phyloP scores from a whole-genome alignment of 2,329 filamentous ascomycete species.

The Dactylellina haptotyla region DNA sequence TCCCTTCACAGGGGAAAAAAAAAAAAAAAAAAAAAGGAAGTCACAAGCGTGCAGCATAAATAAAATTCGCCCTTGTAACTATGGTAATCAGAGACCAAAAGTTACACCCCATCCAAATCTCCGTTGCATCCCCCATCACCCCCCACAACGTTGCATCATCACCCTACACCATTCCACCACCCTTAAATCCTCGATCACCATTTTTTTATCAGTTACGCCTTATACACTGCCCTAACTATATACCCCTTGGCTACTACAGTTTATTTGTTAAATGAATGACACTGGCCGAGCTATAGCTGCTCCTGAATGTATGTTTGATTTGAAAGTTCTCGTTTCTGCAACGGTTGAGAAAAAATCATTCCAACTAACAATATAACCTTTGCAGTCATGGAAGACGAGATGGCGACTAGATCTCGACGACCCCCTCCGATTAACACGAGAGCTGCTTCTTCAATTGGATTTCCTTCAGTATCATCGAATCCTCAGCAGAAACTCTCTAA shows the following conservation, averaged over 20 bases:
- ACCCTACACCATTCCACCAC: not conserved
- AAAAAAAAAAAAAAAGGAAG: too few relatives aligned
- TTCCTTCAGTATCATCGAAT: not conserved
- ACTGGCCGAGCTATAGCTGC: slow-evolving; percentile 9
- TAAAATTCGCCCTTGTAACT: not conserved
- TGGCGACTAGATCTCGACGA: slow-evolving; percentile 6
- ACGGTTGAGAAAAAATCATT: too few relatives aligned
- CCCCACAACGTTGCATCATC: not conserved
- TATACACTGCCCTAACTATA: not conserved
- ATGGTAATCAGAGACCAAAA: not conserved
- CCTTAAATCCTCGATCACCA: not conserved
- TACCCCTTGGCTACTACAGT: not conserved
- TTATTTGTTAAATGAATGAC: not conserved
- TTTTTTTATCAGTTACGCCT: not conserved
- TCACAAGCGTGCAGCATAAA: not conserved
- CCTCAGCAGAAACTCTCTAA: not conserved
- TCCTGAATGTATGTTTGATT: slow-evolving; percentile 12
- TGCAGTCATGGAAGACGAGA: slow-evolving; percentile 27
- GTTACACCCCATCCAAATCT: not conserved
- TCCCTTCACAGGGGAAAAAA: too few relatives aligned
- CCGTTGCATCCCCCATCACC: not conserved
- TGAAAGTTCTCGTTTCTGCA: not conserved
- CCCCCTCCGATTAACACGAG: slow-evolving; percentile 16
- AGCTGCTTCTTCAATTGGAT: not conserved
- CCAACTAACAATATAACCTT: too few relatives aligned